phyloP scores from a whole-genome alignment of 345 rosid genomes.

The Eucalyptus decipiens region DNA sequence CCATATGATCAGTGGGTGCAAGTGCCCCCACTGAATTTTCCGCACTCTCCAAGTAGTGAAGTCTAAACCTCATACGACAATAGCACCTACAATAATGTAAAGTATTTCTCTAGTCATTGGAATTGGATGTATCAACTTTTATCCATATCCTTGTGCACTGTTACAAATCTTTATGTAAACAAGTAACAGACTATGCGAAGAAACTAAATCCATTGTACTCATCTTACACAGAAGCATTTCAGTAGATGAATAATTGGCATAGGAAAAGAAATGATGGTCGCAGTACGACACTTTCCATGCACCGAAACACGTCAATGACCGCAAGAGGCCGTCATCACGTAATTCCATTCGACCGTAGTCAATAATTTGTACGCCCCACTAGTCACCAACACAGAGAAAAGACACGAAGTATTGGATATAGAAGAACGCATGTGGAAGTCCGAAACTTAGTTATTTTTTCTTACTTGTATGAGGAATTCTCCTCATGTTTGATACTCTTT shows the following conservation, averaged over 20 bases:
- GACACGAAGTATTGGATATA: background rate
- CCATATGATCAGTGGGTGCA: background rate
- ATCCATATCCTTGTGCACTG: background rate
- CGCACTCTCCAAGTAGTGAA: background rate
- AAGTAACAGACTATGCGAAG: background rate
- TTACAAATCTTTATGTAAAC: background rate
- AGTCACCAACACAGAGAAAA: background rate
- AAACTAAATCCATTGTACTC: background rate
- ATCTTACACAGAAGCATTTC: background rate
- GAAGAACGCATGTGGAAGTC: background rate
- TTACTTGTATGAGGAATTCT: background rate
- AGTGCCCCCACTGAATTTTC: background rate
- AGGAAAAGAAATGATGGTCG: background rate
- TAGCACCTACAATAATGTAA: background rate
- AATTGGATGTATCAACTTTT: background rate
- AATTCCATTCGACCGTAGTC: background rate
- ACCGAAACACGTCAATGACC: background rate
- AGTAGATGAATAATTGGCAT: background rate
- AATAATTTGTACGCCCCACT: background rate
- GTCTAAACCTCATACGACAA: background rate
- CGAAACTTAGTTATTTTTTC: background rate
- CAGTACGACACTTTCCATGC: background rate
- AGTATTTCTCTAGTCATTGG: background rate
- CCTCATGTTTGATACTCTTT: background rate
- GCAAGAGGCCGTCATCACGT: background rate